Percentiles rank a stretch among this genome's conserved stretches.
These are phyloP conservation scores for Blumeriella jaapii DNA, from an alignment of 2,329 filamentous ascomycete genomes.

Conservation along the genomic window DNA sequence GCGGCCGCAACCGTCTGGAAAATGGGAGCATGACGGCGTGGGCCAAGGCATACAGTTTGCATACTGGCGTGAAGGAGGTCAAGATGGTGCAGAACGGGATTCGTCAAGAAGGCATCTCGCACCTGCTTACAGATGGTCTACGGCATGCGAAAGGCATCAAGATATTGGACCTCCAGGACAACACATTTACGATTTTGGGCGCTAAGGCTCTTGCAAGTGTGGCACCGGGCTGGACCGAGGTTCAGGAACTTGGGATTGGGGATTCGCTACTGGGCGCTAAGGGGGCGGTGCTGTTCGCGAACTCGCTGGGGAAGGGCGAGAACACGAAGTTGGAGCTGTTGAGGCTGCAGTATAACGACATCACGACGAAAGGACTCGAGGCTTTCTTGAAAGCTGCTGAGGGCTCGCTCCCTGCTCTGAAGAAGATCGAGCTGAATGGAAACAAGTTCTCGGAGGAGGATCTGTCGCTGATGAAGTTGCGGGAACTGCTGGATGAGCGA, in stretches of 20 bases:
- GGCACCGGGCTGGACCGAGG: constrained; percentile 58
- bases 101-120: constrained; percentile 79
- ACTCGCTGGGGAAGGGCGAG: constrained; percentile 60
- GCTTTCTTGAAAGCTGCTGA: constrained; percentile 58
- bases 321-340: constrained; percentile 73
- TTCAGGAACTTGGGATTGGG: constrained; percentile 77
- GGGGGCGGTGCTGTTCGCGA: constrained; percentile 62
- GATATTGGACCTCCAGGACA: constrained; percentile 88
- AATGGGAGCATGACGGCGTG: constrained; percentile 94
- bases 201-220: constrained; percentile 68
- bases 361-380: constrained; percentile 65
- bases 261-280: constrained; percentile 76
- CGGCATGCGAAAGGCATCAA: constrained; percentile 56
- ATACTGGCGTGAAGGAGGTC: constrained; percentile 69
- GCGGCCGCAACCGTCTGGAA: constrained; percentile 89
- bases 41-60: constrained; percentile 76
- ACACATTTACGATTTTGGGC: constrained; percentile 81
- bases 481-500: constrained; percentile 61
- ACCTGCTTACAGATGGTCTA: constrained; percentile 69
- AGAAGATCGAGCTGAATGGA: constrained; percentile 86
- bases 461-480: constrained; percentile 53
- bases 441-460: constrained; percentile 92
- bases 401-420: constrained; percentile 59
- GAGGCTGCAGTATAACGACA: constrained; percentile 88
- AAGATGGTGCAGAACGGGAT: constrained; percentile 99